Evolutionary conservation across 371 early-diverging fungal species (phyloP).

Genomic region (Blakeslea trispora): DNA sequence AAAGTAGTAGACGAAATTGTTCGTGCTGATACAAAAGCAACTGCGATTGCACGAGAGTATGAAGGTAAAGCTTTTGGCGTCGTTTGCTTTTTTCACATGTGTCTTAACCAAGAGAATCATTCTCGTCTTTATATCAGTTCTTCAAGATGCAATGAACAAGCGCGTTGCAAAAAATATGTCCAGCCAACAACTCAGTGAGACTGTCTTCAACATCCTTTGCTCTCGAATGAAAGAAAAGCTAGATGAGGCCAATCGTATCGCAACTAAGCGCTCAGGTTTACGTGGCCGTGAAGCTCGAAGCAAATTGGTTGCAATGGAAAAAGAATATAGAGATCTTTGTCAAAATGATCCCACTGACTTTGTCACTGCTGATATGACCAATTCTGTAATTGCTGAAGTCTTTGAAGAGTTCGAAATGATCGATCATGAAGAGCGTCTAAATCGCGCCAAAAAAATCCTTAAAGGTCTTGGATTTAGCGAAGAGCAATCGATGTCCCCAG

Average conservation of each 20-base stretch:
- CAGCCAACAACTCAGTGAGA: slow-evolving; percentile 28
- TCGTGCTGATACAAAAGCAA: slow-evolving; percentile 66
- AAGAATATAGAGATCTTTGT: slow-evolving; percentile 44
- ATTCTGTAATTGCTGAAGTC: slow-evolving; percentile 59
- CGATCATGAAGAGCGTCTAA: slow-evolving; percentile 53
- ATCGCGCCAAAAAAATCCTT: slow-evolving; percentile 64
- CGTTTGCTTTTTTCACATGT: not conserved
- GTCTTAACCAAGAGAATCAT: no score
- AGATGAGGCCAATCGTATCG: slow-evolving; percentile 61
- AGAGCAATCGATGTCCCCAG: slow-evolving; percentile 36
- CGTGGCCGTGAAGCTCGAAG: slow-evolving; percentile 77
- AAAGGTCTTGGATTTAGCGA: slow-evolving; percentile 64
- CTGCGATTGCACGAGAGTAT: slow-evolving; percentile 30
- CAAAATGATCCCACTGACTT: slow-evolving; percentile 39
- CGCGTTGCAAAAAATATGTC: slow-evolving; percentile 5
- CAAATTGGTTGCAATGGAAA: slow-evolving; percentile 53
- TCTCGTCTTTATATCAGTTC: slow-evolving; percentile 27
- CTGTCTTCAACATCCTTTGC: slow-evolving; percentile 34
- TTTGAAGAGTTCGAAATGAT: slow-evolving; percentile 46
- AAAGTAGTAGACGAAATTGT: slow-evolving; percentile 72
- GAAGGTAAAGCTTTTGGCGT: slow-evolving; percentile 26
- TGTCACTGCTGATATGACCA: slow-evolving; percentile 56
- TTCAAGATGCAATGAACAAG: slow-evolving; percentile 47
- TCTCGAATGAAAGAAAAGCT: slow-evolving; percentile 40
- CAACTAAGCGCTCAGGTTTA: slow-evolving; percentile 76